Conservation (phyloP, 148 eudicot genomes). For the Amaranthus hypochondriacus region DNA sequence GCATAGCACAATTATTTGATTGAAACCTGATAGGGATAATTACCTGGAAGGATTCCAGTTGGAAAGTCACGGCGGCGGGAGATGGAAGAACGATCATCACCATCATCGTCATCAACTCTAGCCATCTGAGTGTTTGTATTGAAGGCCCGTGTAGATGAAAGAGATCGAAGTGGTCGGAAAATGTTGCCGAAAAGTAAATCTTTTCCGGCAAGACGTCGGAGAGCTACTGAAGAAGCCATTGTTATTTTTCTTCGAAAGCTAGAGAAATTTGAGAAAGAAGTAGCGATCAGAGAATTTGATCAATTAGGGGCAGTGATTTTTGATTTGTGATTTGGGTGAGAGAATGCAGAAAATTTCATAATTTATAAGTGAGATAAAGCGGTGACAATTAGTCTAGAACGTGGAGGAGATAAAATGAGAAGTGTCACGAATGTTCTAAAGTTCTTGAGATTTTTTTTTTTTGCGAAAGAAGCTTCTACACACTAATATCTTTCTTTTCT, state of each 20-base stretch:
- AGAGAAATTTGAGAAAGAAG: not conserved
- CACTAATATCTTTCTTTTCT: slow-evolving; percentile 6
- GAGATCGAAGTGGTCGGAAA: slow-evolving; percentile 34
- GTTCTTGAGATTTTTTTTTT: slow-evolving; percentile 7
- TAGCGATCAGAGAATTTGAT: not conserved
- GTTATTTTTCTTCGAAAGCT: not conserved
- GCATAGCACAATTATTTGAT: not conserved
- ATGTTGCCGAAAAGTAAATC: slow-evolving; percentile 26
- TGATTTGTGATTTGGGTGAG: not conserved
- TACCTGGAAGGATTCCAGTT: slow-evolving; percentile 52
- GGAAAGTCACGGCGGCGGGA: slow-evolving; percentile 44
- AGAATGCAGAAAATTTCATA: not conserved
- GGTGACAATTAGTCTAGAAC: not conserved
- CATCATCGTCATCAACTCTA: slow-evolving; percentile 31
- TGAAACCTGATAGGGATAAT: slow-evolving; percentile 10
- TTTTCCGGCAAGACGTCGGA: slow-evolving; percentile 34
- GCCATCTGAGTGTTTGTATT: slow-evolving; percentile 47
- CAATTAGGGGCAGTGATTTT: not conserved
- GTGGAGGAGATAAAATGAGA: not conserved
- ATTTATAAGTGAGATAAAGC: slow-evolving; percentile 1
- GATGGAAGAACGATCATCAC: slow-evolving; percentile 29
- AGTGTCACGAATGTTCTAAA: not conserved
- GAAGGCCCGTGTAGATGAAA: slow-evolving; percentile 35
- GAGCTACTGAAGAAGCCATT: slow-evolving; percentile 46
- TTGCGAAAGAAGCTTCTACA: not conserved